Evolutionary conservation across 768 basidiomycete genomes (phyloP).

Genomic region (Psilocybe tampanensis): DNA sequence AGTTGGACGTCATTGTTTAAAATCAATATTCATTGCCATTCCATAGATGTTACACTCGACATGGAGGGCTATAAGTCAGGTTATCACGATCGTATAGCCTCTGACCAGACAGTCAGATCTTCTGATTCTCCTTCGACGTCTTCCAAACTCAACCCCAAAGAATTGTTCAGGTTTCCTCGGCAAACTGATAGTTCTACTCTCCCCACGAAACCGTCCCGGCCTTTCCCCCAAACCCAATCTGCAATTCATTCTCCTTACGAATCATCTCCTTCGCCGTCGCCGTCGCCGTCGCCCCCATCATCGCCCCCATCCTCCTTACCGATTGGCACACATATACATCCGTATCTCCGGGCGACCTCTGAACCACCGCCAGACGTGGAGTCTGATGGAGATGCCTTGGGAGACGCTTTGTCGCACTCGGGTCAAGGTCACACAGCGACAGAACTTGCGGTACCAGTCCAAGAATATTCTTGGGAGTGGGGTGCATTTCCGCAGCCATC

Average conservation of each 20-base stretch:
- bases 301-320: constrained; percentile 19
- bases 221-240: constrained; percentile 21
- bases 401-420: constrained; percentile 11
- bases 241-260: constrained; percentile 16
- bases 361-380: constrained; percentile 60
- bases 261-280: constrained; percentile 16
- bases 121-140: constrained; percentile 12
- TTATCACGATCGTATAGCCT: constrained; percentile 35
- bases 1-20: not conserved
- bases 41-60: constrained; percentile 76
- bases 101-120: constrained; percentile 43
- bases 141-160: constrained; percentile 1
- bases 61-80: constrained; percentile 76
- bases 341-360: constrained; percentile 54
- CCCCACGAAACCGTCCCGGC: constrained; percentile 1
- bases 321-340: constrained; percentile 14
- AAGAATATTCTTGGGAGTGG: constrained; percentile 95
- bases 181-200: not conserved
- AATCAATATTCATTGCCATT: not conserved
- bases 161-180: constrained; percentile 19
- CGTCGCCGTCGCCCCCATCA: constrained; percentile 13
- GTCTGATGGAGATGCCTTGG: constrained; percentile 17
- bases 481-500: constrained; percentile 85
- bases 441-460: constrained; percentile 31
- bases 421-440: constrained; percentile 7